These are phyloP conservation scores for Microcyclosporella mali DNA, from an alignment of 2,329 filamentous ascomycete genomes.

Conservation along the genomic window DNA sequence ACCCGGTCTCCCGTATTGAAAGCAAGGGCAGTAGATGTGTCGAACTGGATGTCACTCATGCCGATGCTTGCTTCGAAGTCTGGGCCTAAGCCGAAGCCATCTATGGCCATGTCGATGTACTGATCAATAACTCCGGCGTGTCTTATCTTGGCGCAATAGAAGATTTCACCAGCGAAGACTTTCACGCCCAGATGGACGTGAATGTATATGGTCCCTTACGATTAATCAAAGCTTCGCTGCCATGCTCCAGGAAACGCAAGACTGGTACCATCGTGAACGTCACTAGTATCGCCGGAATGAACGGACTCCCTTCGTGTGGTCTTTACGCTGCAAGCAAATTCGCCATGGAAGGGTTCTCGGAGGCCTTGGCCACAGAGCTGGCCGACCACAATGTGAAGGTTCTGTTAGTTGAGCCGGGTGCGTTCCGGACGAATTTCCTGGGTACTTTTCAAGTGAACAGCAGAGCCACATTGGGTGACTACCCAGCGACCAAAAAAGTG, in stretches of 20 bases:
- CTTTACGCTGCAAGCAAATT: slow-evolving; percentile 31
- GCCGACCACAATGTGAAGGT: slow-evolving; percentile 33
- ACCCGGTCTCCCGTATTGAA: slow-evolving; percentile 7
- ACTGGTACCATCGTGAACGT: slow-evolving; percentile 21
- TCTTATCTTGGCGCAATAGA: slow-evolving; percentile 20
- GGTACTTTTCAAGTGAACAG: slow-evolving; percentile 6
- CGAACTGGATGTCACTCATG: slow-evolving; percentile 50
- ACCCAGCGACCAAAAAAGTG: not conserved
- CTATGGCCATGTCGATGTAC: slow-evolving; percentile 45
- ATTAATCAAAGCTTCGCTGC: slow-evolving; percentile 16
- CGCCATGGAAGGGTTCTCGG: slow-evolving; percentile 38
- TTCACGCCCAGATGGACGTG: slow-evolving; percentile 18
- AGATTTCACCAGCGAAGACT: slow-evolving; percentile 12
- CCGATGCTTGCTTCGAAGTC: slow-evolving; percentile 44
- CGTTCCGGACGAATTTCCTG: slow-evolving; percentile 40
- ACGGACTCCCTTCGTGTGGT: slow-evolving; percentile 13
- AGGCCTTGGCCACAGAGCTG: slow-evolving; percentile 27
- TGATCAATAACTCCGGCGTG: slow-evolving; percentile 54
- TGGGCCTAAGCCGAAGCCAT: slow-evolving; percentile 39
- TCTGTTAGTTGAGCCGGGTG: slow-evolving; percentile 40
- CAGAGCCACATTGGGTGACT: slow-evolving; percentile 8
- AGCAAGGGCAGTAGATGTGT: slow-evolving; percentile 26
- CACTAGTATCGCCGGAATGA: slow-evolving; percentile 17
- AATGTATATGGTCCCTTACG: slow-evolving; percentile 21
- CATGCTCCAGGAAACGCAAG: slow-evolving; percentile 11